Percentiles rank a stretch among this genome's conserved stretches.
phyloP scores from a whole-genome alignment of 2,329 filamentous ascomycete genomes.

The Keithomyces neogunnii region DNA sequence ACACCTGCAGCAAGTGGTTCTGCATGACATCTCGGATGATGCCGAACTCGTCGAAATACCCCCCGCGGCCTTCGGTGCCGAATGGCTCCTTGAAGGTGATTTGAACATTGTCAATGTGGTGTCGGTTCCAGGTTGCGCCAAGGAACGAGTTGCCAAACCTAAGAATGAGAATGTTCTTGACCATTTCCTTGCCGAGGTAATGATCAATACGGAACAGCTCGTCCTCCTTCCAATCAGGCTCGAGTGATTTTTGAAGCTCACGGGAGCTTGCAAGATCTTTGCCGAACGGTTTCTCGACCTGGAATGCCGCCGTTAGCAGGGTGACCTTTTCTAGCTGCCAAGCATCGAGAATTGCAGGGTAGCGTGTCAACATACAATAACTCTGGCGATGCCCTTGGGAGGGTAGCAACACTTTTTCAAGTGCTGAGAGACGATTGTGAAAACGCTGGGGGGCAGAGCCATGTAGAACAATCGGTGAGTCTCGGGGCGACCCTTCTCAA shows the following conservation, averaged over 20 bases:
- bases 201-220: conserved; percentile 99
- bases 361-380: conserved; percentile 61
- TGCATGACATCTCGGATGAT: conserved; percentile 99
- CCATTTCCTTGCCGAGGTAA: conserved; percentile 99
- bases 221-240: conserved; percentile 97
- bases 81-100: conserved; percentile 99
- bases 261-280: conserved; percentile 93
- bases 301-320: conserved; percentile 7
- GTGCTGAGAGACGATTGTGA: conserved; percentile 95
- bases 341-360: conserved; percentile 5
- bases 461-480: conserved; percentile 97
- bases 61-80: conserved; percentile 92
- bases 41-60: conserved; percentile 99
- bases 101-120: conserved; percentile 98
- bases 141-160: conserved; percentile 99
- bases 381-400: conserved; percentile 77
- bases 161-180: conserved; percentile 98
- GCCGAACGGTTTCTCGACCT: conserved; percentile 99
- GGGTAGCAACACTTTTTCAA: conserved; percentile 97
- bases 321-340: neutral
- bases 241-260: conserved; percentile 87
- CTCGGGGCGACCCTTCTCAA: conserved; percentile 76
- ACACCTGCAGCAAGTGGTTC: conserved; percentile 94
- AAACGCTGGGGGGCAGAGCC: conserved; percentile 94
- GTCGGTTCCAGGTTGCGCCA: conserved; percentile 96